These are phyloP conservation scores for Fagopyrum tataricum DNA, from an alignment of 148 eudicot species.

Conservation along the genomic window DNA sequence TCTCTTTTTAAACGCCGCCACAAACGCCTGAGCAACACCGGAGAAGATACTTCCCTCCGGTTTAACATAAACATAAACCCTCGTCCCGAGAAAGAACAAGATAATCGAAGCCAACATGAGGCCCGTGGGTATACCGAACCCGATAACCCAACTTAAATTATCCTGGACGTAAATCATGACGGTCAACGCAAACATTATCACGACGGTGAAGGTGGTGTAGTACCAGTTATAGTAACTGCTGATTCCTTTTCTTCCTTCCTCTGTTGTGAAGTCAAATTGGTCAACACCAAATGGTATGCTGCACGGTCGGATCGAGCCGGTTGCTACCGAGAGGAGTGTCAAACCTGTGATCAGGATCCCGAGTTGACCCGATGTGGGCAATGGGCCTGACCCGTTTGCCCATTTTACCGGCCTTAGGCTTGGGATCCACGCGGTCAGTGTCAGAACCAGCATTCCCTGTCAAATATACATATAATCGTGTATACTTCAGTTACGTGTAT, in stretches of 20 bases:
- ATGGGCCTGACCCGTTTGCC: conserved; percentile 10
- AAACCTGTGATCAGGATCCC: conserved; percentile 34
- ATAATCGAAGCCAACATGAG: conserved; percentile 50
- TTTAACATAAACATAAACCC: conserved; percentile 37
- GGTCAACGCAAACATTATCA: conserved; percentile 46
- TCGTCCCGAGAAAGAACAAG: conserved; percentile 50
- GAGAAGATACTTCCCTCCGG: conserved; percentile 64
- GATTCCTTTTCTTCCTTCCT: conserved; percentile 59
- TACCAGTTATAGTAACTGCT: conserved; percentile 80
- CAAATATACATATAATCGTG: background rate
- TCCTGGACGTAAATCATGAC: conserved; percentile 63
- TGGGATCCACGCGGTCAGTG: conserved; percentile 50
- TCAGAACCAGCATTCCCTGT: conserved; percentile 66
- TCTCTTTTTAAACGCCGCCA: conserved; percentile 48
- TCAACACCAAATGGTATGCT: conserved; percentile 72
- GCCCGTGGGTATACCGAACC: conserved; percentile 52
- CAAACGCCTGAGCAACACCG: conserved; percentile 45
- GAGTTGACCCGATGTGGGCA: conserved; percentile 46
- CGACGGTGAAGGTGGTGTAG: conserved; percentile 54
- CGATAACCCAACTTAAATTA: conserved; percentile 54
- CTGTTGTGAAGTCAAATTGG: conserved; percentile 60
- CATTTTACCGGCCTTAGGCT: conserved; percentile 47
- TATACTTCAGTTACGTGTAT: no score
- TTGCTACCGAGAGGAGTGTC: conserved; percentile 36
- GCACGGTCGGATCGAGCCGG: conserved; percentile 61